A percentile compares a stretch with the other conserved stretches of the same genome.
phyloP scores from a whole-genome alignment of 352 stramenopile species.

The Phytopythium delawarense region DNA sequence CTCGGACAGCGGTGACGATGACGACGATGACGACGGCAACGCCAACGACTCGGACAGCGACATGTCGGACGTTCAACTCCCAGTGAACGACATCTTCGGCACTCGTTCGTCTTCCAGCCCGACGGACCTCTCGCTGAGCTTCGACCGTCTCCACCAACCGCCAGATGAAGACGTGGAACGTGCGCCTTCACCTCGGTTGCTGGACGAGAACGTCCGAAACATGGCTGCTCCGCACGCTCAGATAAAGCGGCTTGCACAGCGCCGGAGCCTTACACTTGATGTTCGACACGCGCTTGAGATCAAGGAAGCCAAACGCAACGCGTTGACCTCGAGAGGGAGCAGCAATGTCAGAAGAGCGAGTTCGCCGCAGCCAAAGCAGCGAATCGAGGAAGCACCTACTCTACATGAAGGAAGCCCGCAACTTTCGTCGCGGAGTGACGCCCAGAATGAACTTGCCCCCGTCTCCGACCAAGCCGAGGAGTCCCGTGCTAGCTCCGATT shows the following conservation, averaged over 20 bases:
- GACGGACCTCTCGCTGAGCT: neutral
- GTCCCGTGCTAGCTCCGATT: neutral
- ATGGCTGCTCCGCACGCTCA: constrained; percentile 3
- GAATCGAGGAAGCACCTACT: neutral
- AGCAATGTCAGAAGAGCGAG: neutral
- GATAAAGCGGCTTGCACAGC: constrained; percentile 1
- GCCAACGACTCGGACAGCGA: constrained; percentile 7
- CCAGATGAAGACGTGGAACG: neutral
- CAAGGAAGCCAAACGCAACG: neutral
- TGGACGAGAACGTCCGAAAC: constrained; percentile 1
- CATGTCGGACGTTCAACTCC: constrained; percentile 6
- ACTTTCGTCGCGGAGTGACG: neutral
- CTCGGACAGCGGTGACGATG: constrained; percentile 30
- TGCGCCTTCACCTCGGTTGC: neutral
- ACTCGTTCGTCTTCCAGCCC: neutral
- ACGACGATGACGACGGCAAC: neutral
- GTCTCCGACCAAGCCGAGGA: neutral
- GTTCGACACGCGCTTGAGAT: neutral
- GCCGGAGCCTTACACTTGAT: constrained; percentile 1
- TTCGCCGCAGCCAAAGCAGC: neutral
- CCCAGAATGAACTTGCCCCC: neutral
- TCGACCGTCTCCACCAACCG: neutral
- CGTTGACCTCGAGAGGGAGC: neutral
- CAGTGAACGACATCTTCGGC: constrained; percentile 1
- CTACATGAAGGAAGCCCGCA: neutral